Evolutionary conservation across 371 early-diverging fungal genomes (phyloP).

Genomic region (Mucor sp.): DNA sequence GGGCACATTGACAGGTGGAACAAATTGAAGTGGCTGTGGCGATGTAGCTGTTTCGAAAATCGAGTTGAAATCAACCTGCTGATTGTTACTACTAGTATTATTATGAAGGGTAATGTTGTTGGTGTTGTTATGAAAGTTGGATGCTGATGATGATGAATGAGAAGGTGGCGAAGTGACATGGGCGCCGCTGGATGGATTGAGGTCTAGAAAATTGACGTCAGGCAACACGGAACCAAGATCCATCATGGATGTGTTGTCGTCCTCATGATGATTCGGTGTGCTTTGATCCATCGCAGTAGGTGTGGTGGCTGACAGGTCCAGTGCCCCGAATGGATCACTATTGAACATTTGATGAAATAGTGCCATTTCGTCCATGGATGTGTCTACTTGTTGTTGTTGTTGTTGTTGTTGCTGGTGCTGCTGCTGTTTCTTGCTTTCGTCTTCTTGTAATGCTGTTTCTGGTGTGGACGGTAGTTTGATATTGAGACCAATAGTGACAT

Average conservation of each 20-base stretch:
- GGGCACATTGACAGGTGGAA: constrained; percentile 27
- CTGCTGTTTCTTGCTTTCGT: neutral
- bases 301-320: constrained; percentile 15
- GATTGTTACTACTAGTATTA: neutral
- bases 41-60: constrained; percentile 12
- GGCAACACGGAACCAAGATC: constrained; percentile 18
- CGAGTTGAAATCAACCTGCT: neutral
- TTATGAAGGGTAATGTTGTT: neutral
- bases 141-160: neutral
- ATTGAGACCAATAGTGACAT: constrained; percentile 6
- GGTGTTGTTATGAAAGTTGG: neutral
- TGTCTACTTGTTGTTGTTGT: constrained; percentile 10
- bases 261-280: neutral
- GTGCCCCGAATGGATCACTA: constrained; percentile 20
- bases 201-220: constrained; percentile 20
- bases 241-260: constrained; percentile 10
- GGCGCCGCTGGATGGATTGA: neutral
- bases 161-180: neutral
- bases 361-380: constrained; percentile 32
- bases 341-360: constrained; percentile 42
- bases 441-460: constrained; percentile 13
- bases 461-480: constrained; percentile 23
- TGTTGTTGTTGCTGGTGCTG: constrained; percentile 4
- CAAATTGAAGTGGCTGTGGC: constrained; percentile 19
- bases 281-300: neutral